phyloP scores from a whole-genome alignment of 495 filamentous ascomycete species.

The Poronia punctata region DNA sequence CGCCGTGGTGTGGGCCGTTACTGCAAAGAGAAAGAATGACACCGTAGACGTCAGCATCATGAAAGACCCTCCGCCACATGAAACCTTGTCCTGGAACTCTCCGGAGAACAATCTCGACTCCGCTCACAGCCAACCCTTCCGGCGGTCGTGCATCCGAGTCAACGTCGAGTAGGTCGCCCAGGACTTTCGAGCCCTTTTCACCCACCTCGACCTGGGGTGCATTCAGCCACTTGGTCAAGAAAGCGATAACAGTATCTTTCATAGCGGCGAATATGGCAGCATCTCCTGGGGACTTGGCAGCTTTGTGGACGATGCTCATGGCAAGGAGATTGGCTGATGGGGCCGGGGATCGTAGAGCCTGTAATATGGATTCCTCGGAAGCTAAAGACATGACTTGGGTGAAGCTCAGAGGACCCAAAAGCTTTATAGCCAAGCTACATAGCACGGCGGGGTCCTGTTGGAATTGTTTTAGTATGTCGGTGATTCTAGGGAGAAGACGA shows the following conservation, averaged over 20 bases:
- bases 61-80: constrained; percentile 68
- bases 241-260: constrained; percentile 49
- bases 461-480: constrained; percentile 40
- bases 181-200: constrained; percentile 54
- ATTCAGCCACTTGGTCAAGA: constrained; percentile 67
- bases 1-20: constrained; percentile 30
- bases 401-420: constrained; percentile 47
- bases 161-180: constrained; percentile 64
- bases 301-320: constrained; percentile 66
- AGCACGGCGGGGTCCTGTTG: constrained; percentile 45
- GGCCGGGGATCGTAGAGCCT: constrained; percentile 52
- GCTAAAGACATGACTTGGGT: constrained; percentile 45
- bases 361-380: constrained; percentile 45
- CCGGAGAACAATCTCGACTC: constrained; percentile 29
- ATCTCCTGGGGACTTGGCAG: constrained; percentile 51
- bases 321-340: constrained; percentile 63
- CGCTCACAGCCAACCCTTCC: constrained; percentile 23
- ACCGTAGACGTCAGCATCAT: constrained; percentile 57
- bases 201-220: constrained; percentile 67
- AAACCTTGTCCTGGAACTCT: constrained; percentile 52
- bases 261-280: constrained; percentile 62
- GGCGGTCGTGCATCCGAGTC: constrained; percentile 51
- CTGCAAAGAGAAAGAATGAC: constrained; percentile 58
- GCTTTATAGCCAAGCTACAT: constrained; percentile 44
- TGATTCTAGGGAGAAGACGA: constrained; percentile 42